These are phyloP conservation scores for Aspergillus hancockii DNA, from an alignment of 495 filamentous ascomycete species.

Conservation along the genomic window DNA sequence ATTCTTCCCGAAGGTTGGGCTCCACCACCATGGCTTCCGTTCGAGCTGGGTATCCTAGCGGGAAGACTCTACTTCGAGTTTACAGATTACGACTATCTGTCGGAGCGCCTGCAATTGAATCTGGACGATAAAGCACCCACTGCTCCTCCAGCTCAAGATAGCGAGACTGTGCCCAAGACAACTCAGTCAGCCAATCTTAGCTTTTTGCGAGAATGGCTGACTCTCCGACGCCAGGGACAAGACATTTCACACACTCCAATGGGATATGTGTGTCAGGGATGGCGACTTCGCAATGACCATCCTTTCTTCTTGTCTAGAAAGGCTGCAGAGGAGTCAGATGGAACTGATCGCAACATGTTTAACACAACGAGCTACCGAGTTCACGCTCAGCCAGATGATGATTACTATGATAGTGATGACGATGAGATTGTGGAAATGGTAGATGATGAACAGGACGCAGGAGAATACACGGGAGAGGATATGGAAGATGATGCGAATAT, in stretches of 20 bases:
- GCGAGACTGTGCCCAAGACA: neutral
- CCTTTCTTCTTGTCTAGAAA: constrained; percentile 40
- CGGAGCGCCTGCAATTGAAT: constrained; percentile 23
- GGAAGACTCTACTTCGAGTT: constrained; percentile 57
- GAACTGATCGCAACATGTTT: neutral
- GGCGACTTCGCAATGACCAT: constrained; percentile 39
- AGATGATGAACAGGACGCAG: neutral
- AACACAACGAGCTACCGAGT: neutral
- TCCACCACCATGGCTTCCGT: constrained; percentile 44
- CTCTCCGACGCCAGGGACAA: constrained; percentile 50
- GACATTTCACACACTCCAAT: constrained; percentile 57
- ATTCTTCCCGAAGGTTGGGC: constrained; percentile 22
- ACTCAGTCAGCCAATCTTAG: constrained; percentile 5
- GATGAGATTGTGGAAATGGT: neutral
- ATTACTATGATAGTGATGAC: neutral
- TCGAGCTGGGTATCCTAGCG: constrained; percentile 57
- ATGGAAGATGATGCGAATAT: too few species aligned
- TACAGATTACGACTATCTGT: constrained; percentile 32
- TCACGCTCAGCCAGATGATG: neutral
- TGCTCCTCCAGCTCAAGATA: neutral
- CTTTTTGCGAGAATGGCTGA: constrained; percentile 55
- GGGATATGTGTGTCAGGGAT: constrained; percentile 53
- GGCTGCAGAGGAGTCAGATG: neutral
- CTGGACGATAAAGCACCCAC: neutral
- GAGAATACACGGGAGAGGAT: neutral